Conservation (phyloP, 1,139 yeast genomes). For the Kluyveromyces sp. region DNA sequence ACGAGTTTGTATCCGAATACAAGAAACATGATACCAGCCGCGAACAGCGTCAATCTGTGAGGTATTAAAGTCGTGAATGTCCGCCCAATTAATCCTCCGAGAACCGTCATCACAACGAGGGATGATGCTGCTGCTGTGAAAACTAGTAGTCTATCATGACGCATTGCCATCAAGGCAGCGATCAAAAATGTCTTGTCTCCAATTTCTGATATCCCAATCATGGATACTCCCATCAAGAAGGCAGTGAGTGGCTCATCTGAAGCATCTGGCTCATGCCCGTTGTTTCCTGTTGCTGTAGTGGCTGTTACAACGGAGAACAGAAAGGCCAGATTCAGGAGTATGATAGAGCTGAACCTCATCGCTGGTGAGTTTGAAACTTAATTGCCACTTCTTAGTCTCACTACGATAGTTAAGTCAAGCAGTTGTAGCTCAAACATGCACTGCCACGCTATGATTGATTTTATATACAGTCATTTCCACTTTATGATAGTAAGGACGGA, state of each 20-base stretch:
- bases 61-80: conserved; percentile 81
- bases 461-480: background rate
- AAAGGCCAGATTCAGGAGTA: conserved; percentile 3
- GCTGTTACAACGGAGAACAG: conserved; percentile 9
- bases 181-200: conserved; percentile 96
- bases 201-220: conserved; percentile 89
- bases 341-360: background rate
- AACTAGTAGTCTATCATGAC: conserved; percentile 72
- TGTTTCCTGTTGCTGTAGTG: conserved; percentile 8
- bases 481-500: background rate
- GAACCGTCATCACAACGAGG: conserved; percentile 78
- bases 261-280: conserved; percentile 7
- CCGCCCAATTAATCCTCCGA: conserved; percentile 89
- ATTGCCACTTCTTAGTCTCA: background rate
- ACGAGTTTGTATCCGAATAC: conserved; percentile 76
- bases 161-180: conserved; percentile 98
- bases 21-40: conserved; percentile 75
- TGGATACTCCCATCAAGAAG: conserved; percentile 62
- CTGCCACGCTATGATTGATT: too few relatives aligned
- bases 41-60: conserved; percentile 66
- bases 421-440: background rate
- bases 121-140: conserved; percentile 87
- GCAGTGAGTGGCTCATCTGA: conserved; percentile 31
- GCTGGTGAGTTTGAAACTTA: background rate
- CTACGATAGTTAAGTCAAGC: background rate